Base-by-base conservation (phyloP, 148 eudicot genomes). In the Polygonum maritimum region DNA sequence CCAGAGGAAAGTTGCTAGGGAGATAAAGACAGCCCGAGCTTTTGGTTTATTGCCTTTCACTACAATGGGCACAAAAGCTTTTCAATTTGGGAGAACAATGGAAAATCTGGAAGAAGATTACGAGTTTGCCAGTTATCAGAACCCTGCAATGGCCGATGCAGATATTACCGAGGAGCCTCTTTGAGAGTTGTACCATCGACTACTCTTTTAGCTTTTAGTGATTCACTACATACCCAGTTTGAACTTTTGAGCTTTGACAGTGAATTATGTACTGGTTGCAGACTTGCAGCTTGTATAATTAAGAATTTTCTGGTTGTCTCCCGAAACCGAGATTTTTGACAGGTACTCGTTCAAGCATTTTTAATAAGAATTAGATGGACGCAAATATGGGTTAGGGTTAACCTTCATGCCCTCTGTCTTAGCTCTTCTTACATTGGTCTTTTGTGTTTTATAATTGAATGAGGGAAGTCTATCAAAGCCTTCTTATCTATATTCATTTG, bases 21-120 rank as follows among this genome's bases (percentile, higher is more conserved):
- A 93, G 88, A 93, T 93, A 80, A 93, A 93, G 82, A 91, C 88
- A 72, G 98, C 98, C 74, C 89, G 97, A 36, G 93, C 97, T 65
- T 92, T 92, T 78, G 97, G 96, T 58, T 84, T 92, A 31, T 79
- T 92, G 89, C 97, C 97, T 77, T 94, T 90, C 83, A 92, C 97
- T 36, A 86, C 97, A 5, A 90, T 90, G 97, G 97, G 96, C 67
- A 89, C 92, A 14, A 92, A 94, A 82, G 76, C 81, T 2, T 89
- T 89, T 71, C 83, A 54, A 14, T 80, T 77, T 69, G 98, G 98
- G 16, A 67, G 15, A 73, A 87, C 98, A 49, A 92, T 92, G 97
- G 85, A 94, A 80, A 76, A 79, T 80, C 83, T 78, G 51, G 93
- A 86, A 35, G 55, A 69, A 40, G 97, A 94, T 80, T 92, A 75